Conservation (phyloP, 805 yeast genomes). For the Cyberlindnera euphorbiae region DNA sequence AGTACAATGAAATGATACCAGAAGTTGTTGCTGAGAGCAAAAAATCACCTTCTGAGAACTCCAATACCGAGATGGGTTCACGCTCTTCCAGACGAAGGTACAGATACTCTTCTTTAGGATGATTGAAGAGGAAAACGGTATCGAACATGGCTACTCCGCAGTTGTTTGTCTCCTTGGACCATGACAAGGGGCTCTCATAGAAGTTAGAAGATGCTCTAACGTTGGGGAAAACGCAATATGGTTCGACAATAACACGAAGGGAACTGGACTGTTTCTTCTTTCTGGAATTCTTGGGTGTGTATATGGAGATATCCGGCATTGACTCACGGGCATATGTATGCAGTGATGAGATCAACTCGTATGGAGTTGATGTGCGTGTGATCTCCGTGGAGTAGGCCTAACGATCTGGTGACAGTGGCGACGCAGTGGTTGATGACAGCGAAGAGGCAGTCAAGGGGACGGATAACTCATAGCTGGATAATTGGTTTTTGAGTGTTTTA, state of each 20-base stretch:
- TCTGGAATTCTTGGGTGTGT: constrained; percentile 1
- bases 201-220: constrained; percentile 48
- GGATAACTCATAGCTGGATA: no score
- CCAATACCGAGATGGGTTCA: constrained; percentile 50
- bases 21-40: constrained; percentile 53
- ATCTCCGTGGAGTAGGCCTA: no score
- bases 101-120: constrained; percentile 21
- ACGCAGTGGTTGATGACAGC: no score
- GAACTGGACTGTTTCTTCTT: constrained; percentile 30
- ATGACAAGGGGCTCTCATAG: constrained; percentile 68
- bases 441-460: no score
- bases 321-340: no score
- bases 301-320: no score
- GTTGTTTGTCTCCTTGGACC: constrained; percentile 50
- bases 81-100: constrained; percentile 10
- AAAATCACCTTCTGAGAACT: constrained; percentile 45
- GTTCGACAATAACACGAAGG: no score
- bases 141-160: constrained; percentile 65
- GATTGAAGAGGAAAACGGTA: constrained; percentile 61
- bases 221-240: no score
- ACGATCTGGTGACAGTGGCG: no score
- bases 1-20: constrained; percentile 48
- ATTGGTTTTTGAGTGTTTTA: no score
- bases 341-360: no score
- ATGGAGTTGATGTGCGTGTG: no score